These are phyloP conservation scores for Solanum infundibuliforme DNA, from an alignment of 257 asterid genomes.

Conservation along the genomic window DNA sequence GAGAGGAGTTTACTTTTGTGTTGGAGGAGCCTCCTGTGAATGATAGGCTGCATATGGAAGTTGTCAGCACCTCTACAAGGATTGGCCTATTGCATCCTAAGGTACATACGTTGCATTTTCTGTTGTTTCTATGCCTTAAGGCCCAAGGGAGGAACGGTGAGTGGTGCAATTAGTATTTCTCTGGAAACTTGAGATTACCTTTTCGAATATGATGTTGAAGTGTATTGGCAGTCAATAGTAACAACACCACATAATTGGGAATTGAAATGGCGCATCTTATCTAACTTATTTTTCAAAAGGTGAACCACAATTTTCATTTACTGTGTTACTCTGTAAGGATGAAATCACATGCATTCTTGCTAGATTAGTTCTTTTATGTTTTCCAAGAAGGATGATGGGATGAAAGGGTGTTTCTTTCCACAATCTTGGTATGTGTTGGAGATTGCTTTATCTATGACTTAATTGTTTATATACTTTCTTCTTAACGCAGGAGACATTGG, in stretches of 20 bases:
- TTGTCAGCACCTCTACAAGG: constrained; percentile 68
- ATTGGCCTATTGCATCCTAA: constrained; percentile 90
- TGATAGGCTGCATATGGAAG: constrained; percentile 76
- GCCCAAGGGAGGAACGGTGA: neutral
- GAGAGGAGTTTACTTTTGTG: constrained; percentile 65
- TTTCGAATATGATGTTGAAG: neutral
- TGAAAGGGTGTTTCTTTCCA: neutral
- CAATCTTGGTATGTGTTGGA: neutral
- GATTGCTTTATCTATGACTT: neutral
- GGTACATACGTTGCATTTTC: constrained; percentile 31
- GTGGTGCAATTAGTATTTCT: neutral
- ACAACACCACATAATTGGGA: neutral
- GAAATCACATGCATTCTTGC: neutral
- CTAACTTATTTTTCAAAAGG: neutral
- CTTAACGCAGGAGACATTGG: constrained; percentile 25
- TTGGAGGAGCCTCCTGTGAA: constrained; percentile 79
- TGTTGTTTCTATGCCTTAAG: neutral
- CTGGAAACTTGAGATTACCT: neutral
- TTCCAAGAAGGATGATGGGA: neutral
- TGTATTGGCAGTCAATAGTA: neutral
- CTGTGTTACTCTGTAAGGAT: neutral
- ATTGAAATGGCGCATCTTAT: neutral
- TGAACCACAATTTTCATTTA: neutral
- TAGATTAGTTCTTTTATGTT: neutral
- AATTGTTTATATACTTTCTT: neutral